A percentile compares a stretch with the other conserved stretches of the same genome.
Evolutionary conservation across 2,329 filamentous ascomycete species (phyloP).

Genomic region (Massarina eburnea): DNA sequence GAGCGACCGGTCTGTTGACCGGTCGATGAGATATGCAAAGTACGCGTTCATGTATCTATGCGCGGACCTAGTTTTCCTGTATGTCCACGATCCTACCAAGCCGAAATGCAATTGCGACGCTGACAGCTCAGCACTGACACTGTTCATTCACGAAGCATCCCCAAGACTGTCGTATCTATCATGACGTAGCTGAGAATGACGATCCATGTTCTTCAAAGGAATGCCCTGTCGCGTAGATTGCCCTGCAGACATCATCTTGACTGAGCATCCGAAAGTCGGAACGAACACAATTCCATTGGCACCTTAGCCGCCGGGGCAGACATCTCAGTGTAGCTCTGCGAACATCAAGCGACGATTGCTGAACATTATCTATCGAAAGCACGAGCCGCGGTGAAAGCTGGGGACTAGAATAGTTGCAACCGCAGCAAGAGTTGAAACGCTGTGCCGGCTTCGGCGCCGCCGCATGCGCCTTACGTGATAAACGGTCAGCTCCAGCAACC

Average conservation of each 20-base stretch:
- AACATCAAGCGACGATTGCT: background rate
- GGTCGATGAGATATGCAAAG: background rate
- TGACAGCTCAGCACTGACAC: background rate
- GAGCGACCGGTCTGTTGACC: conserved; percentile 1
- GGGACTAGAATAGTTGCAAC: background rate
- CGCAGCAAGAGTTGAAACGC: background rate
- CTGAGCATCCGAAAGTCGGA: too few relatives aligned
- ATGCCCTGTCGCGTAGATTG: too few relatives aligned
- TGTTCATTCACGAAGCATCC: background rate
- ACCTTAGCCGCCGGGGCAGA: too few relatives aligned
- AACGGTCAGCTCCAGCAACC: background rate
- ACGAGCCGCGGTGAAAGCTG: background rate
- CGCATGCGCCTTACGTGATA: conserved; percentile 6
- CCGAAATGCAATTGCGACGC: background rate
- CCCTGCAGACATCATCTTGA: too few relatives aligned
- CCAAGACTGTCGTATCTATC: background rate
- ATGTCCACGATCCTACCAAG: background rate
- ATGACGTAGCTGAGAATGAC: background rate
- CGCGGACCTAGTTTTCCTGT: too few relatives aligned
- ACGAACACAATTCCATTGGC: too few relatives aligned
- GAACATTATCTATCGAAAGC: background rate
- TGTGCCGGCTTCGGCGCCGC: background rate
- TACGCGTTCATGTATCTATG: background rate
- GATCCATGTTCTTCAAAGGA: too few relatives aligned
- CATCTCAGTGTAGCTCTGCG: background rate